A percentile compares a stretch with the other conserved stretches of the same genome.
These are phyloP conservation scores for Sicyos edulis DNA, from an alignment of 306 rosid species.

Conservation along the genomic window DNA sequence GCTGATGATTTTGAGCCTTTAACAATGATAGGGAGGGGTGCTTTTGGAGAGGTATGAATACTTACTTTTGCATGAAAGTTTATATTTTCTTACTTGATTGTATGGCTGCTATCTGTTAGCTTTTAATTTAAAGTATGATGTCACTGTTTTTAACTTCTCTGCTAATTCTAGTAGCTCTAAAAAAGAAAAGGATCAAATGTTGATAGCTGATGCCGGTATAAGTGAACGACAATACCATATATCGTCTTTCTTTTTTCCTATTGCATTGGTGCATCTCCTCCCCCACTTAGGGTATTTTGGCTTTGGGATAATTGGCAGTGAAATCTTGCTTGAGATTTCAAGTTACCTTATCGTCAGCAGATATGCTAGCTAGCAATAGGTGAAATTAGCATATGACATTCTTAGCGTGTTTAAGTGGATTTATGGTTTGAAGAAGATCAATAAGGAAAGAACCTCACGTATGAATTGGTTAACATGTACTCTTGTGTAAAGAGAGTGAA, in stretches of 20 bases:
- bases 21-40: slow-evolving; percentile 99
- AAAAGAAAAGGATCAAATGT: neutral
- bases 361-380: slow-evolving; percentile 4
- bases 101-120: neutral
- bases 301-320: neutral
- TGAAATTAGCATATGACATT: neutral
- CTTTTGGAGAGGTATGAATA: slow-evolving; percentile 88
- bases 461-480: neutral
- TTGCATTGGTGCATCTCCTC: neutral
- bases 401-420: neutral
- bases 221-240: neutral
- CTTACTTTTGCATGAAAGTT: slow-evolving; percentile 20
- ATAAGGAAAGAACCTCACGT: too few relatives aligned
- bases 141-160: neutral
- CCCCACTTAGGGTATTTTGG: neutral
- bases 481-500: neutral
- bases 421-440: neutral
- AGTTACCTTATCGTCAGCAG: neutral
- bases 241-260: neutral
- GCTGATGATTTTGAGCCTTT: slow-evolving; percentile 96
- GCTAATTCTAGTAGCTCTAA: neutral
- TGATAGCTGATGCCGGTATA: neutral
- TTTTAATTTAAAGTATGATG: neutral
- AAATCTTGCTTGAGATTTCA: neutral
- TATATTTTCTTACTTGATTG: slow-evolving; percentile 15